These are phyloP conservation scores for Cornus suecica DNA, from an alignment of 148 eudicot species.

Conservation along the genomic window DNA sequence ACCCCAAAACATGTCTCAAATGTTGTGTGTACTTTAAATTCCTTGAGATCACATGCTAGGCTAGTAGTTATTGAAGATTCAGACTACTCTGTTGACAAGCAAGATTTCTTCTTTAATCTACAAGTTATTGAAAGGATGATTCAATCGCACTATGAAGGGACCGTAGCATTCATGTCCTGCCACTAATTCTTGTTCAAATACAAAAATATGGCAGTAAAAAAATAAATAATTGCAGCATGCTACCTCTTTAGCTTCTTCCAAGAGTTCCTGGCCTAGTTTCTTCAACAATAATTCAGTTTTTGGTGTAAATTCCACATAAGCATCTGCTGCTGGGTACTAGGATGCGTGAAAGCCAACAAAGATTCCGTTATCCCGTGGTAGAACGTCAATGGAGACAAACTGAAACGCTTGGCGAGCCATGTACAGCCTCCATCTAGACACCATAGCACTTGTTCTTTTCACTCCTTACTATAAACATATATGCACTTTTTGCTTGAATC, in stretches of 20 bases:
- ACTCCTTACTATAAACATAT: conserved; percentile 90
- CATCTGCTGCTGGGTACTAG: conserved; percentile 99
- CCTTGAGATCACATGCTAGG: too few species aligned
- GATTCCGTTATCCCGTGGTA: conserved; percentile 51
- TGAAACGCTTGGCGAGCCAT: conserved; percentile 44
- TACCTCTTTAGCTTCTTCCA: conserved; percentile 99
- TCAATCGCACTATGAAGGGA: too few species aligned
- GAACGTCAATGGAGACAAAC: conserved; percentile 26
- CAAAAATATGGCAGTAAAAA: too few species aligned
- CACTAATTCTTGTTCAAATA: too few species aligned
- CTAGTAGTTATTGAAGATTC: too few species aligned
- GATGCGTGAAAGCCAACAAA: conserved; percentile 96
- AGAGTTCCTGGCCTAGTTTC: conserved; percentile 86
- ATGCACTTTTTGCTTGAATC: conserved; percentile 62
- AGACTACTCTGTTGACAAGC: too few species aligned
- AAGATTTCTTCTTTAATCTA: too few species aligned
- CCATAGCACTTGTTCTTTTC: conserved; percentile 83
- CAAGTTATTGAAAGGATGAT: too few species aligned
- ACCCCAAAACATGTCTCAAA: too few species aligned
- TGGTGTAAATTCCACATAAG: conserved; percentile 97
- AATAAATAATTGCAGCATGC: background rate
- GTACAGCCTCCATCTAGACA: conserved; percentile 88
- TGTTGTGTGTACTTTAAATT: too few species aligned
- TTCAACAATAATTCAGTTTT: conserved; percentile 86
- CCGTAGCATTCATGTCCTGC: too few species aligned